These are phyloP conservation scores for Globisporangium spinosum DNA, from an alignment of 352 stramenopile genomes.

Conservation along the genomic window DNA sequence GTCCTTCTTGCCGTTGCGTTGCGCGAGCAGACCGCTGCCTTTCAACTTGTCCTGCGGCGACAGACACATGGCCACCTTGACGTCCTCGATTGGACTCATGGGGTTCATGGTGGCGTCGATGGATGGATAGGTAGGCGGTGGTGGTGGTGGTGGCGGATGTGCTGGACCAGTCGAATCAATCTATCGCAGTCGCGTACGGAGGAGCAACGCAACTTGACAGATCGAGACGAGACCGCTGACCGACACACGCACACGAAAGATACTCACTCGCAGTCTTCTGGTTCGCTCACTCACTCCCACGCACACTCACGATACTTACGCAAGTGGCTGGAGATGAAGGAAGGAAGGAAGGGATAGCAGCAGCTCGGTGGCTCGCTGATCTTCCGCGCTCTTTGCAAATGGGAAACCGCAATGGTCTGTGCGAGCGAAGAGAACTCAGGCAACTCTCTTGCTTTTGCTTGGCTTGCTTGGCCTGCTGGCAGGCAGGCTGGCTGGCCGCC, in stretches of 20 bases:
- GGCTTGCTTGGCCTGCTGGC: not conserved
- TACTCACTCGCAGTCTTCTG: not conserved
- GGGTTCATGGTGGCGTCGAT: constrained; percentile 11
- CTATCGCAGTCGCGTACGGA: constrained; percentile 8
- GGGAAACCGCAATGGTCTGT: constrained; percentile 16
- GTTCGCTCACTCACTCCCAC: constrained; percentile 9
- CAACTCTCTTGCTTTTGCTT: constrained; percentile 1
- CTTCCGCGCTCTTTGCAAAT: constrained; percentile 16
- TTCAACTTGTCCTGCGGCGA: constrained; percentile 71
- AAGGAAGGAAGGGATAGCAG: constrained; percentile 4
- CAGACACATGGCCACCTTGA: constrained; percentile 54
- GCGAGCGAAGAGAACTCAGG: constrained; percentile 12
- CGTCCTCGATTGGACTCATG: constrained; percentile 40
- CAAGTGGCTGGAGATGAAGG: constrained; percentile 13
- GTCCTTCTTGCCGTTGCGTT: constrained; percentile 33
- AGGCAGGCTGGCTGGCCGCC: not conserved
- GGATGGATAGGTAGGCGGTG: not conserved
- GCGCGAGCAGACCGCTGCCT: constrained; percentile 22
- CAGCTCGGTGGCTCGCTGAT: not conserved
- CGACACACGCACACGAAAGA: constrained; percentile 1
- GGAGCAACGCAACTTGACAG: constrained; percentile 9
- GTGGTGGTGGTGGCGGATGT: not conserved
- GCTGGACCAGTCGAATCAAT: constrained; percentile 2
- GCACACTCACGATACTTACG: constrained; percentile 24
- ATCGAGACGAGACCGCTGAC: not conserved